Percentiles rank a stretch among this genome's conserved stretches.
These are phyloP conservation scores for Grosmannia huntii DNA, from an alignment of 2,329 filamentous ascomycete genomes.

Conservation along the genomic window DNA sequence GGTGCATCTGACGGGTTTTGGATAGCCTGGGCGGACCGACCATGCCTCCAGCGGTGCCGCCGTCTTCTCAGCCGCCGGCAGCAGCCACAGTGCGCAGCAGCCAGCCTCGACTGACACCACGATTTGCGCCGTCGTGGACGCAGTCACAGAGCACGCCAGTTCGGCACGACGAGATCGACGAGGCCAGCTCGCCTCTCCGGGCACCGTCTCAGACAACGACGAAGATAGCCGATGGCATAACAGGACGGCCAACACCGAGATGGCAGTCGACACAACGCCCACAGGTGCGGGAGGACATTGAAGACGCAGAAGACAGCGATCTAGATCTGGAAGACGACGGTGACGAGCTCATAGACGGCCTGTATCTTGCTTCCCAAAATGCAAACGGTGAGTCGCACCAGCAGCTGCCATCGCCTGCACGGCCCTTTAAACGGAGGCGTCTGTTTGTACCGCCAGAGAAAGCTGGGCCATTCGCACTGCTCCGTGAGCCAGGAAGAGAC, in stretches of 20 bases:
- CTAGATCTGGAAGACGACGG: not conserved
- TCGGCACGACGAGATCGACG: constrained; percentile 7
- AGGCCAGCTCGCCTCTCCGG: constrained; percentile 5
- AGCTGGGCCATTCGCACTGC: no score
- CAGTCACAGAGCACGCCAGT: not conserved
- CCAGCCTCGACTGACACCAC: constrained; percentile 4
- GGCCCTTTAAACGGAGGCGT: constrained; percentile 8
- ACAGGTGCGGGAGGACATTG: constrained; percentile 6
- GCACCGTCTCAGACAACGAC: not conserved
- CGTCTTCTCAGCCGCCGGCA: not conserved
- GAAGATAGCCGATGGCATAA: not conserved
- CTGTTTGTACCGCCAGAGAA: constrained; percentile 8
- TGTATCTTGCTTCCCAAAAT: not conserved
- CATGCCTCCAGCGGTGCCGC: not conserved
- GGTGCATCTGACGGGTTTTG: not conserved
- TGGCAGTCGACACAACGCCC: not conserved
- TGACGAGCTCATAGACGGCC: not conserved
- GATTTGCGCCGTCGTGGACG: constrained; percentile 5
- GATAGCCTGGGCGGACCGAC: not conserved
- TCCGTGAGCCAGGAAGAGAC: no score
- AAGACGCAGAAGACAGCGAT: constrained; percentile 3
- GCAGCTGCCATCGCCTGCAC: not conserved
- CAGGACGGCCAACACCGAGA: not conserved
- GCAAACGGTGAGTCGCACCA: no score
- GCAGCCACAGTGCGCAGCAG: not conserved